Conservation (phyloP, 441 rosid genomes). For the Brassica balearica region DNA sequence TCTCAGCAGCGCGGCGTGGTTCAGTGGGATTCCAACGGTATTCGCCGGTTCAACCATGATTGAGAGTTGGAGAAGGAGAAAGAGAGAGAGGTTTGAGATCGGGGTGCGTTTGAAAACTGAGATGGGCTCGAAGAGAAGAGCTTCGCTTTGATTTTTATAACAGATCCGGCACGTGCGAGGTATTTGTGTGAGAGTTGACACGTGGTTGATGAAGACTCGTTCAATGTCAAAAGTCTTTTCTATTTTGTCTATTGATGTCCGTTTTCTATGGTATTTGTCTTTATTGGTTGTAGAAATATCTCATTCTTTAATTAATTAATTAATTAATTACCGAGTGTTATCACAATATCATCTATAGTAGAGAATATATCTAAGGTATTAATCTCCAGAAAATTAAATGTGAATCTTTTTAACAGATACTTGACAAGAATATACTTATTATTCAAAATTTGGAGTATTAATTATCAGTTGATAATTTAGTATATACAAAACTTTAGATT, state of each 20-base stretch:
- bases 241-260: slow-evolving; percentile 40
- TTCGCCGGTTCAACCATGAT: slow-evolving; percentile 53
- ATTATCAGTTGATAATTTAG: background rate
- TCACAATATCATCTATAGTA: background rate
- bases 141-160: slow-evolving; percentile 21
- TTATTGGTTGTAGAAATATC: background rate
- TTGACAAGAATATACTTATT: background rate
- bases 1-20: slow-evolving; percentile 58
- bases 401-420: background rate
- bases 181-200: slow-evolving; percentile 31
- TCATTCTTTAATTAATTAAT: background rate
- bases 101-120: slow-evolving; percentile 14
- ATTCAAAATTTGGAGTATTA: background rate
- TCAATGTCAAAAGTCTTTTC: slow-evolving; percentile 36
- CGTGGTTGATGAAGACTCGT: slow-evolving; percentile 24
- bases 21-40: slow-evolving; percentile 42
- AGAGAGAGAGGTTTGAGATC: background rate
- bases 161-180: slow-evolving; percentile 29
- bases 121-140: slow-evolving; percentile 2
- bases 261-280: slow-evolving; percentile 22
- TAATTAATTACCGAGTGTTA: background rate
- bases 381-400: slow-evolving; percentile 1
- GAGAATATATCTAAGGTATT: background rate
- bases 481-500: background rate
- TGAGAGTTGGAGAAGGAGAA: background rate